Percentiles rank a stretch among this genome's conserved stretches.
Conservation (phyloP, 2,329 filamentous ascomycete genomes). For the Colletotrichum melonis region DNA sequence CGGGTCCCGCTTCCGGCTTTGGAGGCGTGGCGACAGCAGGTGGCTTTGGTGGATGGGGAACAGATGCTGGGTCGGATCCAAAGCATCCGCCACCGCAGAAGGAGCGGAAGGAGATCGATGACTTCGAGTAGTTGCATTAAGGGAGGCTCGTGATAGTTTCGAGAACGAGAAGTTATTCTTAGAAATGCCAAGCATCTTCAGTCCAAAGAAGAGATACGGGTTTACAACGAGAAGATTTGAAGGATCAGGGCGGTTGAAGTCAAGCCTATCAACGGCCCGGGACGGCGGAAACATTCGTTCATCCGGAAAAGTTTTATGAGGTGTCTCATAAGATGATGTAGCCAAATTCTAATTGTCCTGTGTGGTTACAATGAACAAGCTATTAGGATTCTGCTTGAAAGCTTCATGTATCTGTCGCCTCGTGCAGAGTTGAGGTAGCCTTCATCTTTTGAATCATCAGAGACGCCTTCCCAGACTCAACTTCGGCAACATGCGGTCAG, state of each 20-base stretch:
- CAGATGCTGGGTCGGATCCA: constrained; percentile 43
- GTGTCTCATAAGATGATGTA: neutral
- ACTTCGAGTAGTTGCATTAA: constrained; percentile 1
- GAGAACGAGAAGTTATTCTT: neutral
- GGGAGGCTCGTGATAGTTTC: neutral
- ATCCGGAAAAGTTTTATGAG: neutral
- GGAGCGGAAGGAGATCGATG: constrained; percentile 18
- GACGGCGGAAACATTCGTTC: neutral
- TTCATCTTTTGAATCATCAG: neutral
- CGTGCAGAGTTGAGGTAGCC: neutral
- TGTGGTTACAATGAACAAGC: neutral
- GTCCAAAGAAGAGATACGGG: neutral
- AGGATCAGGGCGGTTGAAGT: neutral
- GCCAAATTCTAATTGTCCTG: neutral
- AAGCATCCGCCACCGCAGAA: constrained; percentile 47
- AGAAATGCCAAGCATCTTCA: neutral
- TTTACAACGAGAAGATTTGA: neutral
- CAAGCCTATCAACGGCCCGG: neutral
- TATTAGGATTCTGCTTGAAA: neutral
- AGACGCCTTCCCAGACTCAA: neutral
- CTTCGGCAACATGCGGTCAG: neutral
- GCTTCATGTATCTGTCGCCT: neutral
- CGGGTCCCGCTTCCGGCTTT: constrained; percentile 46
- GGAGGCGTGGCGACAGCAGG: constrained; percentile 43
- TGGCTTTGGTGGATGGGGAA: constrained; percentile 50